Evolutionary conservation across 495 filamentous ascomycete genomes (phyloP).

Genomic region (Neurospora sp.): DNA sequence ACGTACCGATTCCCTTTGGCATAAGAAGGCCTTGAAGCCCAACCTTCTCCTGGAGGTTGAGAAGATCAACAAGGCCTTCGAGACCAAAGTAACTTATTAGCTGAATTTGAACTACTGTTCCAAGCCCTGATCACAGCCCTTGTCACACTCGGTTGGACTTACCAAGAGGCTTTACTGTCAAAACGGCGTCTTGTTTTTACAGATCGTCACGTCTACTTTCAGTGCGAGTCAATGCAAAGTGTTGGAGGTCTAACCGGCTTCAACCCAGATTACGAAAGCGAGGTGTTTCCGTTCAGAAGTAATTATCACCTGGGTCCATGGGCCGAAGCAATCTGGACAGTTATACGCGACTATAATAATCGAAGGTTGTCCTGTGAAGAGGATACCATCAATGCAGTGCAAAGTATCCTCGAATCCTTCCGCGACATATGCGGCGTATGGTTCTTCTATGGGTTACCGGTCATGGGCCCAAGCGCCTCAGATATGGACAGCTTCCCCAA

Average conservation of each 20-base stretch:
- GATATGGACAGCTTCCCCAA: not conserved
- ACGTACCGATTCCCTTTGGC: no score
- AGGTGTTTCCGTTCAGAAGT: not conserved
- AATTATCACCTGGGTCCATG: no score
- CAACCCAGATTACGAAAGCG: no score
- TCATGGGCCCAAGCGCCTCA: not conserved
- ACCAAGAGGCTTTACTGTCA: constrained; percentile 29
- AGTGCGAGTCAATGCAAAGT: constrained; percentile 18
- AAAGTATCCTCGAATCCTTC: not conserved
- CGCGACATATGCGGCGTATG: not conserved
- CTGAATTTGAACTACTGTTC: no score
- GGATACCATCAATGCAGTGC: not conserved
- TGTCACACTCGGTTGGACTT: constrained; percentile 39
- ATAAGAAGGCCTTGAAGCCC: no score
- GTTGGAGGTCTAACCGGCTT: not conserved
- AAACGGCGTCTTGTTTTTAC: constrained; percentile 12
- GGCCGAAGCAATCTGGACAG: no score
- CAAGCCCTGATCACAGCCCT: no score
- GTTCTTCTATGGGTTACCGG: not conserved
- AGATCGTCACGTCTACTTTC: constrained; percentile 25
- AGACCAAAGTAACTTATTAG: no score
- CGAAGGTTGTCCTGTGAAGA: not conserved
- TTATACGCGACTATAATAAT: not conserved
- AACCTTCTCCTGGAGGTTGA: no score
- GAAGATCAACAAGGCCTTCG: no score